Percentiles rank a stretch among this genome's conserved stretches.
Evolutionary conservation across 768 basidiomycete species (phyloP).

Genomic region (Boletus rubescentipes): DNA sequence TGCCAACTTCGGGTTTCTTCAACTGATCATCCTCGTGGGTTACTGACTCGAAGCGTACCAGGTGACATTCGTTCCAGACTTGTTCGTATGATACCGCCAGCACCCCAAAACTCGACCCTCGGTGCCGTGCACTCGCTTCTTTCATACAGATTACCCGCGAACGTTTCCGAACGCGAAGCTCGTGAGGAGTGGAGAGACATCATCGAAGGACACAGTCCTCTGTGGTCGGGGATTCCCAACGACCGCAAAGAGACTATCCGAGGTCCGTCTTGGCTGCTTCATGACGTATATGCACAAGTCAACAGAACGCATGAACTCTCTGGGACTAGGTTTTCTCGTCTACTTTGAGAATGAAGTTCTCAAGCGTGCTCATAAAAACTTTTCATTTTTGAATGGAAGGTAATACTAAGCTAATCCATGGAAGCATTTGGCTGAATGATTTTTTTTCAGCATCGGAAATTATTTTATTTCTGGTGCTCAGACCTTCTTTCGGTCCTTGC

Average conservation of each 20-base stretch:
- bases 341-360: constrained; percentile 88
- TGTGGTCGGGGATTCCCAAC: constrained; percentile 85
- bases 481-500: constrained; percentile 87
- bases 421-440: background rate
- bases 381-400: constrained; percentile 91
- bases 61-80: constrained; percentile 89
- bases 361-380: constrained; percentile 89
- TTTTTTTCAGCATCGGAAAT: constrained; percentile 68
- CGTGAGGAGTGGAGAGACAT: constrained; percentile 91
- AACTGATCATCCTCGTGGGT: constrained; percentile 10
- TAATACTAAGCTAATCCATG: constrained; percentile 26
- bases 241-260: constrained; percentile 92
- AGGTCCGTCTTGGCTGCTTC: constrained; percentile 44
- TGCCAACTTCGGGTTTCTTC: constrained; percentile 13
- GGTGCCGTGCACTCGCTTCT: constrained; percentile 76
- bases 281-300: background rate
- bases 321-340: constrained; percentile 76
- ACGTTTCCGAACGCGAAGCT: constrained; percentile 68
- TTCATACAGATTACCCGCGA: constrained; percentile 72
- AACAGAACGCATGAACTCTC: background rate
- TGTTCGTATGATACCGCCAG: constrained; percentile 79
- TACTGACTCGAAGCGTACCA: constrained; percentile 28
- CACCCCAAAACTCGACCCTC: constrained; percentile 57
- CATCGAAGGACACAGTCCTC: constrained; percentile 77
- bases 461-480: constrained; percentile 89